Evolutionary conservation across 331 rosid species (phyloP).

Genomic region (Rosa hybrid): DNA sequence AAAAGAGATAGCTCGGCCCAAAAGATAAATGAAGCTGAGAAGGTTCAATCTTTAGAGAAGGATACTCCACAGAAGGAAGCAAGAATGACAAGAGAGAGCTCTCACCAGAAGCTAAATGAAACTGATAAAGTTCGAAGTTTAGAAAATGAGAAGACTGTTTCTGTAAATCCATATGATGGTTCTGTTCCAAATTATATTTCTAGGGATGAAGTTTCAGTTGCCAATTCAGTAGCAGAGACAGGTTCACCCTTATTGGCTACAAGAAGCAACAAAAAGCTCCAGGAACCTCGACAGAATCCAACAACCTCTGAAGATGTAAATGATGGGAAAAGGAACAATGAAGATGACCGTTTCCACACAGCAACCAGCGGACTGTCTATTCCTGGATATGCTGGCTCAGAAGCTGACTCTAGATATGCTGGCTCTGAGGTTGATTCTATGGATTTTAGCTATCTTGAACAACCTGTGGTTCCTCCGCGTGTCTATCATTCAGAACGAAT

Average conservation of each 20-base stretch:
- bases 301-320: conserved; percentile 27
- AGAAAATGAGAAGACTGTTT: conserved; percentile 30
- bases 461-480: conserved; percentile 42
- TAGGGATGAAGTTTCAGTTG: conserved; percentile 28
- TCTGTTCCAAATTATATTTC: conserved; percentile 30
- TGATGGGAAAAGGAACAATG: conserved; percentile 28
- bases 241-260: conserved; percentile 28
- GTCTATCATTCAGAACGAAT: conserved; percentile 46
- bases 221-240: conserved; percentile 31
- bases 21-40: conserved; percentile 38
- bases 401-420: conserved; percentile 34
- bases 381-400: conserved; percentile 37
- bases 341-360: conserved; percentile 28
- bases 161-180: conserved; percentile 34
- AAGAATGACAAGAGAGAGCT: conserved; percentile 42
- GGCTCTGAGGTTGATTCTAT: conserved; percentile 34
- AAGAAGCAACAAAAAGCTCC: conserved; percentile 40
- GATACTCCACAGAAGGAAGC: conserved; percentile 29
- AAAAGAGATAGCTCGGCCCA: conserved; percentile 38
- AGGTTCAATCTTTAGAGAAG: conserved; percentile 31
- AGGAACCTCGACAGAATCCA: conserved; percentile 32
- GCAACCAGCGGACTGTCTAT: conserved; percentile 20
- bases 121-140: conserved; percentile 25
- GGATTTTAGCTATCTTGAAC: conserved; percentile 38
- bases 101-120: conserved; percentile 41